phyloP scores from a whole-genome alignment of 805 yeast species.

The Wickerhamomyces ciferrii region DNA sequence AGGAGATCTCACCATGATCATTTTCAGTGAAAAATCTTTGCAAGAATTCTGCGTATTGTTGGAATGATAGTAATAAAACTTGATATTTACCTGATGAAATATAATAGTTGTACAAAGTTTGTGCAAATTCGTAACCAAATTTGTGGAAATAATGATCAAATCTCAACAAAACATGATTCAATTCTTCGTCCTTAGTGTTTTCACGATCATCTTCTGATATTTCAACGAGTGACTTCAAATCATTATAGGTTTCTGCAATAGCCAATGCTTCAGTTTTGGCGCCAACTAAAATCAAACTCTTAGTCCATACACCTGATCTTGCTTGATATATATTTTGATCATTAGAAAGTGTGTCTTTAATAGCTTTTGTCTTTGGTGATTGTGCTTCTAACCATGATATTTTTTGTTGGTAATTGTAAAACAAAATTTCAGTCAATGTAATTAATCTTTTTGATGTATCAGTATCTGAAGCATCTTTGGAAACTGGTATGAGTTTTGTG shows the following conservation, averaged over 20 bases:
- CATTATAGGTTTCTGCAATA: constrained; percentile 62
- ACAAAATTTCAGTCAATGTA: constrained; percentile 33
- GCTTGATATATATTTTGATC: constrained; percentile 20
- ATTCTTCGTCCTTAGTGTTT: constrained; percentile 10
- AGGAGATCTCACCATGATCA: constrained; percentile 51
- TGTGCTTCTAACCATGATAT: constrained; percentile 25
- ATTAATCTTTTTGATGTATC: constrained; percentile 23
- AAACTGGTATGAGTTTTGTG: constrained; percentile 20
- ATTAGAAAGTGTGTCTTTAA: constrained; percentile 14
- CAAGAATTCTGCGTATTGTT: constrained; percentile 43
- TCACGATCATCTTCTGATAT: constrained; percentile 42
- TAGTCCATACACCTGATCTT: constrained; percentile 51
- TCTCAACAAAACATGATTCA: constrained; percentile 14
- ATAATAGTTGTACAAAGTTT: constrained; percentile 53
- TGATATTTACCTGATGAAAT: constrained; percentile 46
- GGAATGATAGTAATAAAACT: constrained; percentile 51
- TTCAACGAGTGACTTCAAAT: constrained; percentile 57
- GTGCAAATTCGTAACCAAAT: constrained; percentile 68
- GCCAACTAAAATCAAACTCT: constrained; percentile 43
- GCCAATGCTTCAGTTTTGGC: constrained; percentile 48
- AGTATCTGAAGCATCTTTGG: constrained; percentile 4
- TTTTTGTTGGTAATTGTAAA: constrained; percentile 31
- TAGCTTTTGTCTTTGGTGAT: constrained; percentile 14
- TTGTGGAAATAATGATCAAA: constrained; percentile 50
- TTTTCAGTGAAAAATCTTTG: constrained; percentile 45